A percentile compares a stretch with the other conserved stretches of the same genome.
Conservation (phyloP, 2,329 filamentous ascomycete species). For the Alternaria consortialis region DNA sequence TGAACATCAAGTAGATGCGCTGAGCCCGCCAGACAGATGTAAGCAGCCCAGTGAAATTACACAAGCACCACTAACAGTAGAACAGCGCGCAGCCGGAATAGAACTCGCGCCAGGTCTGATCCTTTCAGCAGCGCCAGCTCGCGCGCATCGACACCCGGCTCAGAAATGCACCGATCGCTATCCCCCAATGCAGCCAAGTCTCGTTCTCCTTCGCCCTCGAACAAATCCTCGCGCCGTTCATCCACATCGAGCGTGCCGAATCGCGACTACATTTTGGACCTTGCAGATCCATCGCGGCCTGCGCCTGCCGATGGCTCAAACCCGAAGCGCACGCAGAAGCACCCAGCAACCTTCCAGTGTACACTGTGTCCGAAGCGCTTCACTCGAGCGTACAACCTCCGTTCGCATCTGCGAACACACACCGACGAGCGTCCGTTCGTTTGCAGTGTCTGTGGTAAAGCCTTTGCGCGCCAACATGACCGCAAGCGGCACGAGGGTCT, state of each 20-base stretch:
- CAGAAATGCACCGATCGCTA: slow-evolving; percentile 50
- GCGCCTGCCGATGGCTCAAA: slow-evolving; percentile 57
- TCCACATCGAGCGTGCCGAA: slow-evolving; percentile 63
- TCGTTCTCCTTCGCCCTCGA: slow-evolving; percentile 59
- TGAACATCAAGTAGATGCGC: slow-evolving; percentile 72
- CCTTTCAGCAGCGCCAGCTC: slow-evolving; percentile 62
- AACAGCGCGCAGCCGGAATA: slow-evolving; percentile 62
- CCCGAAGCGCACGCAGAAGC: slow-evolving; percentile 90
- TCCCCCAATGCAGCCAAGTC: slow-evolving; percentile 57
- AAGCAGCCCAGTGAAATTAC: slow-evolving; percentile 48
- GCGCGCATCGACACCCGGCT: slow-evolving; percentile 55
- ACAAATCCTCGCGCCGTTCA: slow-evolving; percentile 58
- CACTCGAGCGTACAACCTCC: slow-evolving; percentile 93
- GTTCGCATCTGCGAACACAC: slow-evolving; percentile 93
- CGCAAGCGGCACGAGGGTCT: slow-evolving; percentile 96
- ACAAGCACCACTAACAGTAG: slow-evolving; percentile 29
- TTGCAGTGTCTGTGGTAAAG: slow-evolving; percentile 95
- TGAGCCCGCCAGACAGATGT: slow-evolving; percentile 79
- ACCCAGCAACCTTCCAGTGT: slow-evolving; percentile 97
- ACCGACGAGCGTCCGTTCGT: slow-evolving; percentile 98
- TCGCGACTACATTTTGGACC: slow-evolving; percentile 83
- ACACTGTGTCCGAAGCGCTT: slow-evolving; percentile 93
- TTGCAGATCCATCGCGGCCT: slow-evolving; percentile 88
- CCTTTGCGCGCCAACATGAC: slow-evolving; percentile 96
- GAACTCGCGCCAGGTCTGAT: slow-evolving; percentile 68